Percentiles rank a stretch among this genome's conserved stretches.
These are phyloP conservation scores for Articulospora tetracladia DNA, from an alignment of 495 filamentous ascomycete species.

Conservation along the genomic window DNA sequence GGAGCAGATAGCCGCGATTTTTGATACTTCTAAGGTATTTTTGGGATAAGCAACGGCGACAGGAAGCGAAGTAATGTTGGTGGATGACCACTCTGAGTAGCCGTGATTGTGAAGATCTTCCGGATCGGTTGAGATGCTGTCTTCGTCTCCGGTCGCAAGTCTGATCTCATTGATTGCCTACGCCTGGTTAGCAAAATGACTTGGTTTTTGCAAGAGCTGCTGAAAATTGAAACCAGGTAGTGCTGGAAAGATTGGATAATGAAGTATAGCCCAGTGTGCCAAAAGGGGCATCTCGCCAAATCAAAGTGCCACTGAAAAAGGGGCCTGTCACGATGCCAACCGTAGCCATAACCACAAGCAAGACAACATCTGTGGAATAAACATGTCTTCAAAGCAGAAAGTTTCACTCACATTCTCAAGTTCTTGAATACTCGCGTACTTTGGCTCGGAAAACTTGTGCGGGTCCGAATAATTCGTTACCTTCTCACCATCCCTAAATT, in stretches of 20 bases:
- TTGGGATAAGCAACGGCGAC: conserved; percentile 80
- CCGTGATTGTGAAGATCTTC: conserved; percentile 80
- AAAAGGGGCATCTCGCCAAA: conserved; percentile 1
- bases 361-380: neutral
- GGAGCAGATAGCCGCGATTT: conserved; percentile 76
- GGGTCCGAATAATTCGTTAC: conserved; percentile 27
- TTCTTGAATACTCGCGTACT: conserved; percentile 45
- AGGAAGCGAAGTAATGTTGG: conserved; percentile 72
- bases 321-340: neutral
- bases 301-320: neutral
- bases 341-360: too few species aligned
- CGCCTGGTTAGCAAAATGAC: neutral
- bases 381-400: neutral
- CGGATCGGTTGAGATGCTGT: conserved; percentile 76
- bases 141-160: conserved; percentile 54
- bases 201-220: neutral
- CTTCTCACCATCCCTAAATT: neutral
- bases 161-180: conserved; percentile 63
- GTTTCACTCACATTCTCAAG: conserved; percentile 43
- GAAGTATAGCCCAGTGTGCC: neutral
- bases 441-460: conserved; percentile 32
- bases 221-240: neutral
- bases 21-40: conserved; percentile 73
- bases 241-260: neutral
- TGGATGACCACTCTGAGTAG: conserved; percentile 85